Evolutionary conservation across 2,329 filamentous ascomycete species (phyloP).

Genomic region (Chrysoporthe austroafricana): DNA sequence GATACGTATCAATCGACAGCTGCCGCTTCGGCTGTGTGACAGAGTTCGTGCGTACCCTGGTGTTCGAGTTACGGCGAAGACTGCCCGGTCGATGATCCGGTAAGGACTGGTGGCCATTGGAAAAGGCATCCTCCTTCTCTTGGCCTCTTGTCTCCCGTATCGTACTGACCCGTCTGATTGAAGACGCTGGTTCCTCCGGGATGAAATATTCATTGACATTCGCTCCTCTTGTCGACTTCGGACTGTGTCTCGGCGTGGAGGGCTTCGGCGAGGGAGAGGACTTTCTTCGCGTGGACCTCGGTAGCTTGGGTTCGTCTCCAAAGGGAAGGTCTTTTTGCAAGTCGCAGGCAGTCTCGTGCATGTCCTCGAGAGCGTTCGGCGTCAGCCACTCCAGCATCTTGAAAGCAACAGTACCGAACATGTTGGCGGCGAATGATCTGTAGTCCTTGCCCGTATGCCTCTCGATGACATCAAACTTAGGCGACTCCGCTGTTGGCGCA

Average conservation of each 20-base stretch:
- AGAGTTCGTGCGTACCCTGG: slow-evolving; percentile 38
- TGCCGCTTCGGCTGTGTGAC: slow-evolving; percentile 38
- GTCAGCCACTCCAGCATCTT: slow-evolving; percentile 75
- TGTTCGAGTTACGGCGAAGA: slow-evolving; percentile 40
- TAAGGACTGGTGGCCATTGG: slow-evolving; percentile 9
- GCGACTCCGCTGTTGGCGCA: background rate
- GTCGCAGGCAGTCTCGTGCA: slow-evolving; percentile 46
- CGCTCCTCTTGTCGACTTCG: slow-evolving; percentile 3
- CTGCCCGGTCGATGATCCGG: slow-evolving; percentile 28
- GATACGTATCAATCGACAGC: slow-evolving; percentile 40
- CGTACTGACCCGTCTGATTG: background rate
- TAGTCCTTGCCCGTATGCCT: slow-evolving; percentile 57
- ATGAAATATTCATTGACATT: slow-evolving; percentile 20
- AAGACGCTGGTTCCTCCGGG: slow-evolving; percentile 20
- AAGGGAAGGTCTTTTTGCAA: slow-evolving; percentile 35
- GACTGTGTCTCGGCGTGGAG: slow-evolving; percentile 2
- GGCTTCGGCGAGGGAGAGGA: slow-evolving; percentile 22
- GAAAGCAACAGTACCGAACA: slow-evolving; percentile 68
- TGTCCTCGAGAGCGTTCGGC: slow-evolving; percentile 56
- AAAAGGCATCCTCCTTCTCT: slow-evolving; percentile 18
- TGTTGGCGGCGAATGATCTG: slow-evolving; percentile 63
- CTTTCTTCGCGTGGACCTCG: slow-evolving; percentile 20
- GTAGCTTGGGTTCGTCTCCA: slow-evolving; percentile 32
- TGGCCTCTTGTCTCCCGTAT: slow-evolving; percentile 4
- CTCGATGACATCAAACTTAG: slow-evolving; percentile 48